phyloP scores from a whole-genome alignment of 805 yeast species.

The Schwanniomyces sp. region DNA sequence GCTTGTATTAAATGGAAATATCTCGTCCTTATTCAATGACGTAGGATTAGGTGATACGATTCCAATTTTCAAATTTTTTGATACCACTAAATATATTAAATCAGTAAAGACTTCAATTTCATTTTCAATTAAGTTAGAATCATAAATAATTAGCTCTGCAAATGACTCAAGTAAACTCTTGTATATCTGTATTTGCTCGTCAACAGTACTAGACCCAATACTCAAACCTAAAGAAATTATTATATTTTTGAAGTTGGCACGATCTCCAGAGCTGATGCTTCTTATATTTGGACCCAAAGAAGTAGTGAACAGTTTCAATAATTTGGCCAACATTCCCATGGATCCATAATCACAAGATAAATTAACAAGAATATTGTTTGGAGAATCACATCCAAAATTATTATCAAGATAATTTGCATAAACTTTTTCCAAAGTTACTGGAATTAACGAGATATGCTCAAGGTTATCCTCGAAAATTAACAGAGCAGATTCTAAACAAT shows the following conservation, averaged over 20 bases:
- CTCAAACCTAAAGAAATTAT: conserved; percentile 29
- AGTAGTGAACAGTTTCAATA: conserved; percentile 32
- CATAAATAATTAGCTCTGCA: conserved; percentile 40
- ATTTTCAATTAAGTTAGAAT: conserved; percentile 32
- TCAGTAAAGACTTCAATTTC: conserved; percentile 29
- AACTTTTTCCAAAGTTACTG: conserved; percentile 34
- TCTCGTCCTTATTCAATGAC: conserved; percentile 37
- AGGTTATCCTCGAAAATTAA: conserved; percentile 57
- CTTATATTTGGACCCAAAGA: conserved; percentile 39
- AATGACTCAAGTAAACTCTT: conserved; percentile 23
- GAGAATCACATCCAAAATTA: conserved; percentile 37
- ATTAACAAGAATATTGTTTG: conserved; percentile 31
- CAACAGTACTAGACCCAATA: conserved; percentile 27
- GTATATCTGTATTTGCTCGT: conserved; percentile 26
- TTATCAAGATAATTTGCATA: conserved; percentile 33
- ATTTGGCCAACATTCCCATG: conserved; percentile 18
- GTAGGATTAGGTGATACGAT: conserved; percentile 33
- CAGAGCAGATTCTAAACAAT: conserved; percentile 63
- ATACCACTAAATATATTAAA: conserved; percentile 26
- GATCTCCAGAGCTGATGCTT: conserved; percentile 16
- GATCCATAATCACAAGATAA: conserved; percentile 32
- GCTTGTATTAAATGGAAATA: conserved; percentile 49
- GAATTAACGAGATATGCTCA: conserved; percentile 43
- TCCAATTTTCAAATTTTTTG: conserved; percentile 37
- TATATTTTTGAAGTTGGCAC: conserved; percentile 22